These are phyloP conservation scores for Xerophyta viscosa DNA, from an alignment of 106 monocot species.

Conservation along the genomic window DNA sequence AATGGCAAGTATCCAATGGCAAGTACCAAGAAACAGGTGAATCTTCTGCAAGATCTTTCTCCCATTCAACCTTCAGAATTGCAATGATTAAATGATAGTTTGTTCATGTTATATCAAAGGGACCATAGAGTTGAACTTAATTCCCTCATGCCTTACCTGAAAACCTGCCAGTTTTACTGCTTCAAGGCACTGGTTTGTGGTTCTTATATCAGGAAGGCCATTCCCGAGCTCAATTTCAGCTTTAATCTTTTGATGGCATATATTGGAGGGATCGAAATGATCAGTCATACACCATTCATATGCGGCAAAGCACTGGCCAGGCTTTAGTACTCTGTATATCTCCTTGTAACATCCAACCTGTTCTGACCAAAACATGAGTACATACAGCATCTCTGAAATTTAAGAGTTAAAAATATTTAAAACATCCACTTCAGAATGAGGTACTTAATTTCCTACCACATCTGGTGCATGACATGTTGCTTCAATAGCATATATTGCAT, in stretches of 20 bases:
- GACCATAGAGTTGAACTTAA: too few relatives aligned
- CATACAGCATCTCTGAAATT: too few relatives aligned
- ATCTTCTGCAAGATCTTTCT: constrained; percentile 82
- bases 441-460: constrained; percentile 36
- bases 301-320: constrained; percentile 92
- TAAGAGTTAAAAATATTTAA: too few relatives aligned
- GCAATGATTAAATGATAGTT: background rate
- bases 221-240: constrained; percentile 94
- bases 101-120: too few relatives aligned
- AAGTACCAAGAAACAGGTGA: constrained; percentile 87
- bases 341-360: constrained; percentile 94
- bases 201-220: constrained; percentile 88
- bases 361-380: background rate
- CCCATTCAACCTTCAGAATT: constrained; percentile 58
- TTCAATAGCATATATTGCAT: constrained; percentile 97
- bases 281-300: constrained; percentile 99
- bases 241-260: constrained; percentile 65
- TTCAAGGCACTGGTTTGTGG: constrained; percentile 64
- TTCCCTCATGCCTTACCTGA: too few relatives aligned
- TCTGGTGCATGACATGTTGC: constrained; percentile 99
- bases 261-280: constrained; percentile 61
- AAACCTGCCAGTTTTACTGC: constrained; percentile 85
- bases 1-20: constrained; percentile 65
- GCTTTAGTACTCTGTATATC: constrained; percentile 80
- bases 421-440: background rate